Percentiles rank a stretch among this genome's conserved stretches.
phyloP scores from a whole-genome alignment of 371 early-diverging fungal genomes.

The Syncephalastrum contaminatum region DNA sequence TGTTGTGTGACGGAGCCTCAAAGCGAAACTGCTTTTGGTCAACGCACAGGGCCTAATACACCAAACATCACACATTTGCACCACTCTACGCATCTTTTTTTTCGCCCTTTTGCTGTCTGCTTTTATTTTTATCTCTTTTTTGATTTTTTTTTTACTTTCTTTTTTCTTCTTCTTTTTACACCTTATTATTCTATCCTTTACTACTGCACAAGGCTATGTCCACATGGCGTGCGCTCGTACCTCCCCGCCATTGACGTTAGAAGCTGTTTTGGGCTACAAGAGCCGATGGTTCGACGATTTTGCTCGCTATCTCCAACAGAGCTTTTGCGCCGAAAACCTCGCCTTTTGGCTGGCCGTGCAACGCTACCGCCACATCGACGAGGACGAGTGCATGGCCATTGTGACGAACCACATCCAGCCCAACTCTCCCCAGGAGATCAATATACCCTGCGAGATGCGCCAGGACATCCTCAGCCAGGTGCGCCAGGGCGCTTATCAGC shows the following conservation, averaged over 20 bases:
- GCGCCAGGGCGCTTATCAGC: constrained; percentile 19
- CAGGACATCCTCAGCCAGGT: constrained; percentile 34
- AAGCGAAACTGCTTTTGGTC: too few relatives aligned
- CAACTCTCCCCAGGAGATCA: constrained; percentile 50
- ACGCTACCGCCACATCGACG: constrained; percentile 18
- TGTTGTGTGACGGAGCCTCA: too few relatives aligned
- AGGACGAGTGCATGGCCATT: constrained; percentile 21
- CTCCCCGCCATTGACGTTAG: constrained; percentile 14
- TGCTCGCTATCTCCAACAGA: constrained; percentile 36
- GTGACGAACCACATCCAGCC: constrained; percentile 33
- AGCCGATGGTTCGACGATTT: constrained; percentile 14
- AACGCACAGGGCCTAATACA: too few relatives aligned
- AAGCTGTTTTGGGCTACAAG: constrained; percentile 29
- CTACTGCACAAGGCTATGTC: constrained; percentile 1
- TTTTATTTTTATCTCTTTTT: constrained; percentile 5
- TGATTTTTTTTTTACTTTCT: constrained; percentile 7
- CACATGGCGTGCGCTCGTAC: background rate
- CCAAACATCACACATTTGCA: constrained; percentile 1
- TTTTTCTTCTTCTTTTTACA: constrained; percentile 8
- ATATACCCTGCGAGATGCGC: constrained; percentile 51
- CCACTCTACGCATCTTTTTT: too few relatives aligned
- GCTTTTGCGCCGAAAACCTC: constrained; percentile 45
- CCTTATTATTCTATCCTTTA: constrained; percentile 15
- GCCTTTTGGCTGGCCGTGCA: constrained; percentile 44
- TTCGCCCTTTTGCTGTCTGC: constrained; percentile 1